Percentiles rank a stretch among this genome's conserved stretches.
phyloP scores from a whole-genome alignment of 306 rosid genomes.

The Parietaria judaica region DNA sequence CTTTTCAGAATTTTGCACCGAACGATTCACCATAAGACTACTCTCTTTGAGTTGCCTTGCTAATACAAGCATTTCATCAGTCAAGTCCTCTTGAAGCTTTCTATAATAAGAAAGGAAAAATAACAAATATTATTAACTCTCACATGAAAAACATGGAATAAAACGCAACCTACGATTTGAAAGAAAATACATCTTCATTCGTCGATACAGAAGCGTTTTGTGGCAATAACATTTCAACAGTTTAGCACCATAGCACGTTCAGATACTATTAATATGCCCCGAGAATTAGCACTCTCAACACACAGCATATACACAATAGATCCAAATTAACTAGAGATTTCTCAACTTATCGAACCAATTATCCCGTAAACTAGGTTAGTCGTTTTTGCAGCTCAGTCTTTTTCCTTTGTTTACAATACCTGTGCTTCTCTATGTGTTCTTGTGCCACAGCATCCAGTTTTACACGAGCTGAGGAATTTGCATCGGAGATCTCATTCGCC shows the following conservation, averaged over 20 bases:
- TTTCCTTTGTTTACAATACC: conserved; percentile 22
- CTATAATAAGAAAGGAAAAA: conserved; percentile 24
- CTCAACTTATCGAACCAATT: no score
- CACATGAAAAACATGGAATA: background rate
- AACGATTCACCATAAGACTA: conserved; percentile 73
- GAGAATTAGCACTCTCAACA: no score
- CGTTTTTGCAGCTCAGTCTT: no score
- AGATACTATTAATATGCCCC: no score
- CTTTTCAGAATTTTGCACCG: conserved; percentile 72
- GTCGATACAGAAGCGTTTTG: no score
- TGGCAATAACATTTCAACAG: no score
- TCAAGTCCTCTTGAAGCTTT: conserved; percentile 89
- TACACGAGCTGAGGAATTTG: conserved; percentile 43
- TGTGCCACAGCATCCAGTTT: conserved; percentile 70
- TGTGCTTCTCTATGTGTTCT: conserved; percentile 73
- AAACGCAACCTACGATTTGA: background rate
- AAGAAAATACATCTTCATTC: background rate
- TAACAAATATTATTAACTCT: background rate
- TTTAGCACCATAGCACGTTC: no score
- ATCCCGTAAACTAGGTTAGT: no score
- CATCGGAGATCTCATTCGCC: conserved; percentile 34
- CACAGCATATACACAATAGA: no score
- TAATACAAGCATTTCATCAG: conserved; percentile 89
- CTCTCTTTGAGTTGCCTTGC: conserved; percentile 92
- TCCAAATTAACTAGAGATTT: no score